A percentile compares a stretch with the other conserved stretches of the same genome.
phyloP scores from a whole-genome alignment of 371 early-diverging fungal species.

The Mortierella sp. region DNA sequence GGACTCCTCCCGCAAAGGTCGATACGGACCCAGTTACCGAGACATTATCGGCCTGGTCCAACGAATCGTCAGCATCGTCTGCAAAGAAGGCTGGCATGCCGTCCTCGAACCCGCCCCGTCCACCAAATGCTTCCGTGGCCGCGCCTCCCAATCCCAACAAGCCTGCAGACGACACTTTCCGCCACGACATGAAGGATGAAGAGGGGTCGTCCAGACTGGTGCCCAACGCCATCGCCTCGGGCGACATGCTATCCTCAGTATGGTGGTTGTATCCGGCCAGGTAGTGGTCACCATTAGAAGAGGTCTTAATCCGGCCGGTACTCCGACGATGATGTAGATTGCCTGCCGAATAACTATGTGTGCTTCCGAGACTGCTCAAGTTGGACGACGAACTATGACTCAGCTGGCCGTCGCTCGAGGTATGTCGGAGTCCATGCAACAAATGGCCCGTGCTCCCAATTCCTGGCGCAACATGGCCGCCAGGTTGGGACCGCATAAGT shows the following conservation, averaged over 20 bases:
- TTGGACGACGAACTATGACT: slow-evolving; percentile 28
- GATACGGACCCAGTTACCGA: background rate
- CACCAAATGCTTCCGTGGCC: slow-evolving; percentile 15
- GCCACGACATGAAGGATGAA: slow-evolving; percentile 19
- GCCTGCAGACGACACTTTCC: background rate
- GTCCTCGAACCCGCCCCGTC: slow-evolving; percentile 35
- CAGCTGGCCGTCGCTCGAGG: slow-evolving; percentile 37
- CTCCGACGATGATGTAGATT: slow-evolving; percentile 39
- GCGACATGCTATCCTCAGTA: background rate
- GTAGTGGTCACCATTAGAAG: background rate
- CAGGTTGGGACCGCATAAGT: background rate
- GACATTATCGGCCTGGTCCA: background rate
- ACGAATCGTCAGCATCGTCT: slow-evolving; percentile 30
- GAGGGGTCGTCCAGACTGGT: slow-evolving; percentile 28
- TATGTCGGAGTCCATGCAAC: slow-evolving; percentile 31
- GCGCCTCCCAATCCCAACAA: background rate
- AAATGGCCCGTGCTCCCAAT: background rate
- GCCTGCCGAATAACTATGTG: slow-evolving; percentile 20
- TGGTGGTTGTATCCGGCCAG: background rate
- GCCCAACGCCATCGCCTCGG: slow-evolving; percentile 15
- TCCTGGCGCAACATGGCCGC: background rate
- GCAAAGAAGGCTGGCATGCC: slow-evolving; percentile 53
- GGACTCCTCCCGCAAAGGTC: background rate
- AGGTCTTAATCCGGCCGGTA: slow-evolving; percentile 31
- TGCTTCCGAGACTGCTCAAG: slow-evolving; percentile 35